Evolutionary conservation across 192 early-diverging fungal species (phyloP), one percentile per base, ranked within the genome.

Genomic region (Coemansia erecta): DNA sequence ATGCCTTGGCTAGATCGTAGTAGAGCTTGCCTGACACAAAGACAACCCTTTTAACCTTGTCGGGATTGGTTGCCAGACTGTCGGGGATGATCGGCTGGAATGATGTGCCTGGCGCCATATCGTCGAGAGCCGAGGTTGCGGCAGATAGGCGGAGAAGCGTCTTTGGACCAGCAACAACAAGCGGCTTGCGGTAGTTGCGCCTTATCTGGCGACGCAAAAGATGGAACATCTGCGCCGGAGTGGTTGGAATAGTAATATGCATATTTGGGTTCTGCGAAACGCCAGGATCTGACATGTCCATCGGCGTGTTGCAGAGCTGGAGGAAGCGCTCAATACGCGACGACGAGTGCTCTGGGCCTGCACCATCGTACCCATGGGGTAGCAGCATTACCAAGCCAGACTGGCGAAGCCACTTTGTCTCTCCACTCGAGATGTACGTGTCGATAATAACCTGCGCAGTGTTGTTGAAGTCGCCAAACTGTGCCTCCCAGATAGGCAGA

Each of bases 391-490:
- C 92, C 40, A 98, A 60, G 1, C 93, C 93, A 21, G 86, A 89
- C 66, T 96, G 93, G 56, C 92, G 81, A 58, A 98, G 80, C 96
- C 96, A 98, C 76, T 98, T 98, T 52, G 87, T 84, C 71, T 98
- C 94, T 33, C 94, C 92, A 52, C 85, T 89, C 5, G 87, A 67
- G 22, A 98, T 65, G 72, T 89, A 97, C 12, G 93, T 94, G 77
- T 98, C 96, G 61, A 97, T 90, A 18, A 94, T 91, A 40, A 97
- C 92, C 66, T 98, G 94, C 0, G 94, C 94, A 33, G 90, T 90
- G 68, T 97, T 97, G 85, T 92, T 92, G 68, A 98, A 98, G 73
- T 98, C 96, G 54, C 96, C 96, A 74, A 97, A 98, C 79, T 98
- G 95, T 1, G 94, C 94, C 67, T 97, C 95, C 96, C 96, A 98